Evolutionary conservation across 2,329 filamentous ascomycete genomes (phyloP).

Genomic region (Cryphonectria nitschkei): DNA sequence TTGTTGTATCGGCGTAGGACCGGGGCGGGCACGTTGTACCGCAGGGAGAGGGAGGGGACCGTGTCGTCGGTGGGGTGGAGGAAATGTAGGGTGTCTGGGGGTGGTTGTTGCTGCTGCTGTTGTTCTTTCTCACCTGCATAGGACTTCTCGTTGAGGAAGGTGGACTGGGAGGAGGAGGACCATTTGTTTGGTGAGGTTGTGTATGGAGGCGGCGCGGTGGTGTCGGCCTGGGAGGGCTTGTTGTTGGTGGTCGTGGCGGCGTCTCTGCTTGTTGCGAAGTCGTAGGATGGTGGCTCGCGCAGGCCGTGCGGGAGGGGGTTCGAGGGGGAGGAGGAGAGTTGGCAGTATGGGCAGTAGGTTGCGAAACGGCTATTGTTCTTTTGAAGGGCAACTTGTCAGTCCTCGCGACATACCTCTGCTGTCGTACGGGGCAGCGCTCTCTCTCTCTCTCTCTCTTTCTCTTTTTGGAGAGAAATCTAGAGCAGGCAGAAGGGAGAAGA

Average conservation of each 20-base stretch:
- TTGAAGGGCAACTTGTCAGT: slow-evolving; percentile 26
- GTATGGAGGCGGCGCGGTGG: slow-evolving; percentile 30
- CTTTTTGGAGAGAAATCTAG: background rate
- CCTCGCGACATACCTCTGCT: background rate
- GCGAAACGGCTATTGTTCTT: slow-evolving; percentile 70
- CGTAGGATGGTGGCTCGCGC: slow-evolving; percentile 70
- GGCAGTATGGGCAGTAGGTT: slow-evolving; percentile 74
- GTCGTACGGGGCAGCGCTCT: background rate
- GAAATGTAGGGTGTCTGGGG: slow-evolving; percentile 75
- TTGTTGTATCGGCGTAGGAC: slow-evolving; percentile 70
- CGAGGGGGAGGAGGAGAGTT: slow-evolving; percentile 66
- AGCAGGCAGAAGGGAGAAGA: background rate
- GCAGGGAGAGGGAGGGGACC: slow-evolving; percentile 68
- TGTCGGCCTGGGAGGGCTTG: background rate
- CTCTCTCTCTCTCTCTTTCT: background rate
- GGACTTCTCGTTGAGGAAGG: background rate
- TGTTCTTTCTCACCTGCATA: background rate
- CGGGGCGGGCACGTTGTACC: slow-evolving; percentile 69
- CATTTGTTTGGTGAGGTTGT: slow-evolving; percentile 29
- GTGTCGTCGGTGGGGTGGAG: slow-evolving; percentile 71
- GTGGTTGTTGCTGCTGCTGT: slow-evolving; percentile 35
- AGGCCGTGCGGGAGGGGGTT: slow-evolving; percentile 63
- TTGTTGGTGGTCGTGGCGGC: background rate
- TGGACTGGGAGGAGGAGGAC: background rate
- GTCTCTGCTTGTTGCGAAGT: slow-evolving; percentile 42